These are phyloP conservation scores for Lentinula sp. DNA, from an alignment of 768 basidiomycete genomes.

Conservation along the genomic window DNA sequence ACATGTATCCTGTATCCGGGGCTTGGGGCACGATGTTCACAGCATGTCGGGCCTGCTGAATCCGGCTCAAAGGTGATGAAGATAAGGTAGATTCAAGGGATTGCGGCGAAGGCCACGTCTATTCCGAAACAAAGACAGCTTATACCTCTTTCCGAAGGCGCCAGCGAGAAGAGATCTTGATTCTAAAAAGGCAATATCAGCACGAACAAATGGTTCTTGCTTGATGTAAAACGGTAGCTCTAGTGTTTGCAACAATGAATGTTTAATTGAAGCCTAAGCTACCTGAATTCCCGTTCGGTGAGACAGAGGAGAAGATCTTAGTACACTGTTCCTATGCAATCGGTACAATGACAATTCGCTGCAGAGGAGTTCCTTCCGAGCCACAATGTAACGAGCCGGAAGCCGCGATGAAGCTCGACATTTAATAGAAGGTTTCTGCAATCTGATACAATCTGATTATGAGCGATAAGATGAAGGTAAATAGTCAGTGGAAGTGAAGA, in stretches of 20 bases:
- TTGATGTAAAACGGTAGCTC: background rate
- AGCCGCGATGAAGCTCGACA: background rate
- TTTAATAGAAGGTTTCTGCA: background rate
- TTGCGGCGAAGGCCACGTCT: background rate
- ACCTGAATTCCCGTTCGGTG: background rate
- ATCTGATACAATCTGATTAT: conserved; percentile 2
- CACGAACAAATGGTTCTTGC: background rate
- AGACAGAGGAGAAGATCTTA: background rate
- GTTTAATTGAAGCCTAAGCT: conserved; percentile 6
- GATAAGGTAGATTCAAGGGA: conserved; percentile 38
- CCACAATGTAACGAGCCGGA: background rate
- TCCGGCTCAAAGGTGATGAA: conserved; percentile 48
- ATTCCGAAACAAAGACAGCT: background rate
- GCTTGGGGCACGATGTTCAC: conserved; percentile 63
- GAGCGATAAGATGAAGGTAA: background rate
- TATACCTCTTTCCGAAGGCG: background rate
- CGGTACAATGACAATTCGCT: background rate
- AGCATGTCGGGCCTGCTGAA: conserved; percentile 55
- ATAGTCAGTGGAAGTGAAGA: background rate
- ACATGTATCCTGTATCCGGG: conserved; percentile 55
- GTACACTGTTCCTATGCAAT: background rate
- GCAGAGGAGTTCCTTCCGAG: background rate
- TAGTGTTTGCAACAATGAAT: background rate
- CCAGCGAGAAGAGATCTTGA: conserved; percentile 4
- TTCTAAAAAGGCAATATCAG: conserved; percentile 5